These are phyloP conservation scores for Colletotrichum nymphaeae DNA, from an alignment of 2,329 filamentous ascomycete genomes.

Conservation along the genomic window DNA sequence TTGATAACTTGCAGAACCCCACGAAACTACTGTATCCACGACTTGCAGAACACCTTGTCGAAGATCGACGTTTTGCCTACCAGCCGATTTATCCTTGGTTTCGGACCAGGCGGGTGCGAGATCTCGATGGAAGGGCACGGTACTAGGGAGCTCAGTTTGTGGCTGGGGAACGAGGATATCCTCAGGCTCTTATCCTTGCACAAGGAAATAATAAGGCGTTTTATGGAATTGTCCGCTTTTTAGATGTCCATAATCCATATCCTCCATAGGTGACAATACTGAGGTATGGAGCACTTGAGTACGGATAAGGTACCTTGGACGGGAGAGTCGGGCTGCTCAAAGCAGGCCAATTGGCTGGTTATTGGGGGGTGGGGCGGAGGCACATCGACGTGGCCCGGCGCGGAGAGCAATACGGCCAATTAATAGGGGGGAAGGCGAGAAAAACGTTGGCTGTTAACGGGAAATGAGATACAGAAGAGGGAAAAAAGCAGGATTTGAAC, in stretches of 20 bases:
- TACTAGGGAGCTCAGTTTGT: background rate
- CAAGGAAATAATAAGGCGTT: background rate
- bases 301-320: background rate
- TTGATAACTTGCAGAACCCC: background rate
- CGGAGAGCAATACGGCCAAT: background rate
- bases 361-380: background rate
- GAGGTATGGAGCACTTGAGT: too few relatives aligned
- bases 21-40: background rate
- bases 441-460: background rate
- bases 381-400: background rate
- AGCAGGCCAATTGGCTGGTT: background rate
- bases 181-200: background rate
- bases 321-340: background rate
- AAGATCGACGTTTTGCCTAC: background rate
- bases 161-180: background rate
- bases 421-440: background rate
- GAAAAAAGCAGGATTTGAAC: slow-evolving; percentile 15
- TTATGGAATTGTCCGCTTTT: background rate
- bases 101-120: background rate
- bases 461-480: slow-evolving; percentile 11
- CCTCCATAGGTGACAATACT: too few relatives aligned
- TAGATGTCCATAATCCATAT: background rate
- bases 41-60: background rate
- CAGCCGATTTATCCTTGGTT: background rate
- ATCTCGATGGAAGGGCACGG: slow-evolving; percentile 9